Percentiles rank a stretch among this genome's conserved stretches.
Conservation (phyloP, 257 asterid species). For the Gynochthodes officinalis region DNA sequence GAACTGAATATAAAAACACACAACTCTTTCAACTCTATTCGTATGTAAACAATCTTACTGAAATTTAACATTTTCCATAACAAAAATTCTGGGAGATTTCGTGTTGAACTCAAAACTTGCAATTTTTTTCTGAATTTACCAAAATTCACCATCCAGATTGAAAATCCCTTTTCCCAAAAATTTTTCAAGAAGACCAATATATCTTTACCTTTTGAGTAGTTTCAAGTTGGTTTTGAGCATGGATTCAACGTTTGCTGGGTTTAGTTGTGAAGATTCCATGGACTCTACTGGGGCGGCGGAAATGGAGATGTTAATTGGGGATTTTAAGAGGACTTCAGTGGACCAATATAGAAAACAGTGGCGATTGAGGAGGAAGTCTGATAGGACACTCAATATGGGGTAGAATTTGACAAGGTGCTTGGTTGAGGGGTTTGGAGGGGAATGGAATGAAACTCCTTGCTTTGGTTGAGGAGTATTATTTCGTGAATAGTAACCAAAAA, state of each 20-base stretch:
- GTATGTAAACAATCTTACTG: slow-evolving; percentile 51
- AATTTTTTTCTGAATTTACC: slow-evolving; percentile 74
- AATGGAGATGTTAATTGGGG: slow-evolving; percentile 60
- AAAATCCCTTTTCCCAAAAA: slow-evolving; percentile 78
- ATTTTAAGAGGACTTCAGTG: slow-evolving; percentile 44
- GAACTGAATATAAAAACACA: too few relatives aligned
- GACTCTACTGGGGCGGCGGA: slow-evolving; percentile 68
- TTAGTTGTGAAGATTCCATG: slow-evolving; percentile 76
- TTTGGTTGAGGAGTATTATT: too few relatives aligned
- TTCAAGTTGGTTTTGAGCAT: slow-evolving; percentile 69
- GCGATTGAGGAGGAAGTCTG: slow-evolving; percentile 71
- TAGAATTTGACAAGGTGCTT: slow-evolving; percentile 26
- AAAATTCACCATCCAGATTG: slow-evolving; percentile 63
- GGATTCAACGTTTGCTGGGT: slow-evolving; percentile 61
- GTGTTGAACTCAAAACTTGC: slow-evolving; percentile 92
- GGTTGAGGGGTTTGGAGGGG: slow-evolving; percentile 2
- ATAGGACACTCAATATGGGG: slow-evolving; percentile 68
- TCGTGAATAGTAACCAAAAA: too few relatives aligned
- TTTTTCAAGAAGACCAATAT: slow-evolving; percentile 51
- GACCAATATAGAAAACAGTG: slow-evolving; percentile 87
- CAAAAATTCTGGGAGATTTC: slow-evolving; percentile 70
- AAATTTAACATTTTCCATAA: slow-evolving; percentile 48
- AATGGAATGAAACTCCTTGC: too few relatives aligned
- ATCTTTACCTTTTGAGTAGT: slow-evolving; percentile 78
- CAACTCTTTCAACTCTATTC: slow-evolving; percentile 7